Evolutionary conservation across 164 flowering plant species (phyloP).

Genomic region (Malania oleifera): DNA sequence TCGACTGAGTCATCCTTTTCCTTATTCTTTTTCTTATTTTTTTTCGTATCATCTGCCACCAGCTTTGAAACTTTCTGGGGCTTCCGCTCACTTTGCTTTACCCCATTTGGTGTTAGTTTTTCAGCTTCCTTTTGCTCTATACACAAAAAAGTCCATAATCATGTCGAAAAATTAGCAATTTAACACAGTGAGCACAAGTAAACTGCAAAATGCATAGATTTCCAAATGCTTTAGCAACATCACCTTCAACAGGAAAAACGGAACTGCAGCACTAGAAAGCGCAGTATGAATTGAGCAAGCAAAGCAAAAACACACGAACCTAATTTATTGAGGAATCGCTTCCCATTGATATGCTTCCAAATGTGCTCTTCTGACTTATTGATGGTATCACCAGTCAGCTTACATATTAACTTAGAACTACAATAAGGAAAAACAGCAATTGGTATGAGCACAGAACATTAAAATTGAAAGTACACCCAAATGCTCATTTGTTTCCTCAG

Average conservation of each 20-base stretch:
- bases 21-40: constrained; percentile 26
- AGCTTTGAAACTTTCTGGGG: constrained; percentile 20
- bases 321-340: constrained; percentile 69
- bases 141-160: background rate
- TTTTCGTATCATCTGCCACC: constrained; percentile 17
- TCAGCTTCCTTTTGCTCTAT: constrained; percentile 63
- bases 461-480: background rate
- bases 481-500: background rate
- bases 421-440: constrained; percentile 5
- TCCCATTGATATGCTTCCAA: constrained; percentile 94
- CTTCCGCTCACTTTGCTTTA: constrained; percentile 22
- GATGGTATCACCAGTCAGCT: constrained; percentile 73
- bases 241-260: too few species aligned
- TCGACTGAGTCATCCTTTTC: constrained; percentile 22
- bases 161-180: background rate
- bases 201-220: background rate
- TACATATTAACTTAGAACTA: constrained; percentile 81
- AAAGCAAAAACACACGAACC: constrained; percentile 35
- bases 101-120: constrained; percentile 22
- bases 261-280: too few species aligned
- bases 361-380: constrained; percentile 93
- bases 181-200: background rate
- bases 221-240: too few species aligned
- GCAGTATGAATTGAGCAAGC: background rate
- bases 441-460: background rate